Evolutionary conservation across 2,329 filamentous ascomycete species (phyloP).

Genomic region (Monosporascus sp.): DNA sequence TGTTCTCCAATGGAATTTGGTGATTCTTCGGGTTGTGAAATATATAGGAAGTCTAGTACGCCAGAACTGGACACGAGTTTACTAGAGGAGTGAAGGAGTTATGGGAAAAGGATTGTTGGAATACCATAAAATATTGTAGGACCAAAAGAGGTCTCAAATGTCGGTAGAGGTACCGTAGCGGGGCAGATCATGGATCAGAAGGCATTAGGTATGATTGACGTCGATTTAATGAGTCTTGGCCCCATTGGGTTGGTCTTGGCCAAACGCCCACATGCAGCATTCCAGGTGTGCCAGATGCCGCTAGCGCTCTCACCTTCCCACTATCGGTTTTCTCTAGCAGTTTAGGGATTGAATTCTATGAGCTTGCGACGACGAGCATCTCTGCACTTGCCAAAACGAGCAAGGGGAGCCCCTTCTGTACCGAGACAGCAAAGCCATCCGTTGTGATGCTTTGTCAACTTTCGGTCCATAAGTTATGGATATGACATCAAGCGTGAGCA

Average conservation of each 20-base stretch:
- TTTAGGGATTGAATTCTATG: too few species aligned
- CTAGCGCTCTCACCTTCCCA: too few species aligned
- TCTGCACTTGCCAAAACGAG: too few species aligned
- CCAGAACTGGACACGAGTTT: background rate
- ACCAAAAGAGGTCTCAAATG: background rate
- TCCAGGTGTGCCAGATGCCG: too few species aligned
- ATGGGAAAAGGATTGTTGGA: background rate
- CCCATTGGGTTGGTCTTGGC: too few species aligned
- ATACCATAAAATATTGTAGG: too few species aligned
- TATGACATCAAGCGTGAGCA: background rate
- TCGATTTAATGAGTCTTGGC: background rate
- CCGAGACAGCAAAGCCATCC: background rate
- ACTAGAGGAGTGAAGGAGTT: background rate
- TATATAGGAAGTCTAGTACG: background rate
- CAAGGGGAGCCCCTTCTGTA: background rate
- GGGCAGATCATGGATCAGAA: background rate
- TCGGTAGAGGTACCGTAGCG: background rate
- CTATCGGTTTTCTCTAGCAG: too few species aligned
- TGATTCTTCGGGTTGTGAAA: background rate
- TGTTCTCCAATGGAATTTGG: background rate
- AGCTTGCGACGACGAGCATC: too few species aligned
- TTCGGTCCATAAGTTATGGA: too few species aligned
- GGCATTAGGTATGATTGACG: background rate
- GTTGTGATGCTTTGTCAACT: background rate
- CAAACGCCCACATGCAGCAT: background rate